Evolutionary conservation across 2,329 filamentous ascomycete species (phyloP).

Genomic region (Cercospora sp.): DNA sequence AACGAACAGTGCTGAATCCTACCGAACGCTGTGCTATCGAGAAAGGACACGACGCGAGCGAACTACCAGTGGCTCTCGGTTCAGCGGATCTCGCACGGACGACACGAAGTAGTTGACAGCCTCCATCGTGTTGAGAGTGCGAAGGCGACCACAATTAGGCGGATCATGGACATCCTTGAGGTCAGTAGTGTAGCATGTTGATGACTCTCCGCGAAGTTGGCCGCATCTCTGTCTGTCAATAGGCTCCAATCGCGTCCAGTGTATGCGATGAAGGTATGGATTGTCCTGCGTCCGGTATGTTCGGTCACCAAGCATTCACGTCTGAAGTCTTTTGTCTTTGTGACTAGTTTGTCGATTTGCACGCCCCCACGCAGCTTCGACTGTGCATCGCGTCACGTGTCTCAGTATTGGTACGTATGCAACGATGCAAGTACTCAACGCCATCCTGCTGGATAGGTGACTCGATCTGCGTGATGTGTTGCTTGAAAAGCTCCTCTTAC

Average conservation of each 20-base stretch:
- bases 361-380: neutral
- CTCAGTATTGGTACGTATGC: too few relatives aligned
- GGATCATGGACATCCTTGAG: too few relatives aligned
- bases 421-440: too few relatives aligned
- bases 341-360: neutral
- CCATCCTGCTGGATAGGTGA: neutral
- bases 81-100: neutral
- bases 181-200: neutral
- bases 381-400: neutral
- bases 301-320: too few relatives aligned
- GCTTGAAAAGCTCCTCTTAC: neutral
- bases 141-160: too few relatives aligned
- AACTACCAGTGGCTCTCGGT: neutral
- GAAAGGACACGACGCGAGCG: neutral
- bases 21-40: neutral
- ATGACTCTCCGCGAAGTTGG: neutral
- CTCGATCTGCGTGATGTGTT: neutral
- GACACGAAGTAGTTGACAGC: too few relatives aligned
- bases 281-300: too few relatives aligned
- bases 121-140: too few relatives aligned
- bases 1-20: neutral
- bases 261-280: too few relatives aligned
- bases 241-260: too few relatives aligned
- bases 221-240: neutral
- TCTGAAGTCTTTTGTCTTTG: neutral